phyloP scores from a whole-genome alignment of 768 basidiomycete species.

The Leccinum rimulosum region DNA sequence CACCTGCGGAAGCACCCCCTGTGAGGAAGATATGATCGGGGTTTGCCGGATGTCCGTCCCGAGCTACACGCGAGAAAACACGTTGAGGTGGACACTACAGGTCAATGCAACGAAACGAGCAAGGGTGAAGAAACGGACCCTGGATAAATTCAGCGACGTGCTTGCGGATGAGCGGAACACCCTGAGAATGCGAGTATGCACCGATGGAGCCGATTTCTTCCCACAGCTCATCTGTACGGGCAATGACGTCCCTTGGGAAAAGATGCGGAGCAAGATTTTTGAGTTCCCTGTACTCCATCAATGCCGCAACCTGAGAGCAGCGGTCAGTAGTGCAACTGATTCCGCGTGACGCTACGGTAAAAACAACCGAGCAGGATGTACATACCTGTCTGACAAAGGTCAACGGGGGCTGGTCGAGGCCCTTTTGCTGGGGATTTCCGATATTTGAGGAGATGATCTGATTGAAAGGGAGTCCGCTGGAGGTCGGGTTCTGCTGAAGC shows the following conservation, averaged over 20 bases:
- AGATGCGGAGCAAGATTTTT: slow-evolving; percentile 69
- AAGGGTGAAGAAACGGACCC: slow-evolving; percentile 44
- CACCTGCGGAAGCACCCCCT: slow-evolving; percentile 90
- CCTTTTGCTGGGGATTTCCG: slow-evolving; percentile 96
- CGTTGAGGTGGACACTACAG: not conserved
- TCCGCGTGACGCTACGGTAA: not conserved
- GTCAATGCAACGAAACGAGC: slow-evolving; percentile 6
- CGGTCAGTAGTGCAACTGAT: not conserved
- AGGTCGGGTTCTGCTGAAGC: slow-evolving; percentile 48
- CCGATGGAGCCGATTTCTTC: slow-evolving; percentile 89
- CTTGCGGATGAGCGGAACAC: slow-evolving; percentile 83
- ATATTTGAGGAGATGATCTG: slow-evolving; percentile 94
- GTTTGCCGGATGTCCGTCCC: slow-evolving; percentile 84
- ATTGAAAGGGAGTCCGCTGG: slow-evolving; percentile 74
- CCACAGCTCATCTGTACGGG: slow-evolving; percentile 76
- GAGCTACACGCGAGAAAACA: slow-evolving; percentile 46
- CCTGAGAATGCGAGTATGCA: slow-evolving; percentile 95
- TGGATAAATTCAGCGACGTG: slow-evolving; percentile 88
- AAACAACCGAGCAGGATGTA: not conserved
- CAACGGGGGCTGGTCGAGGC: slow-evolving; percentile 88
- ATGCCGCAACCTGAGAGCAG: slow-evolving; percentile 67
- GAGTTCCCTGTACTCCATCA: slow-evolving; percentile 90
- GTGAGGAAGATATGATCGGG: slow-evolving; percentile 92
- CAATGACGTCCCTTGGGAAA: slow-evolving; percentile 85
- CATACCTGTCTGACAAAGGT: slow-evolving; percentile 90